Evolutionary conservation across 768 basidiomycete genomes (phyloP).

Genomic region (Asterophora lycoperdoides): DNA sequence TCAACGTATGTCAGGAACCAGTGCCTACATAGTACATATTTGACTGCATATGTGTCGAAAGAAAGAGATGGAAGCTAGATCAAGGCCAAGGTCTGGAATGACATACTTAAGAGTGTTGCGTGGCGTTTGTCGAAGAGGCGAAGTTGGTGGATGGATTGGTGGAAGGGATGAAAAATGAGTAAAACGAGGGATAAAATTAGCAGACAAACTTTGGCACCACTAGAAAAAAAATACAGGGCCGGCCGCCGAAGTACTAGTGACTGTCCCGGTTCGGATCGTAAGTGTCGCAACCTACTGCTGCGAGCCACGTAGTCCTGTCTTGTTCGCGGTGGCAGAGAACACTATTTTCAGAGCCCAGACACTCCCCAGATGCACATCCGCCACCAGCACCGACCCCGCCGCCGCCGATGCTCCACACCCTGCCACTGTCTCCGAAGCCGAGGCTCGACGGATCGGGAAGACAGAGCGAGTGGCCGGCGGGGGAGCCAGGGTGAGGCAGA

Average conservation of each 20-base stretch:
- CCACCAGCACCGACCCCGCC: slow-evolving; percentile 22
- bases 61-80: slow-evolving; percentile 4
- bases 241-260: background rate
- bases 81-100: slow-evolving; percentile 14
- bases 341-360: slow-evolving; percentile 34
- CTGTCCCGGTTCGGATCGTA: slow-evolving; percentile 30
- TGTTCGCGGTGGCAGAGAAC: slow-evolving; percentile 37
- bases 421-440: slow-evolving; percentile 5
- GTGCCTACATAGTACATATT: no score
- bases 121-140: slow-evolving; percentile 16
- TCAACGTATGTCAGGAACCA: no score
- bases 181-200: no score
- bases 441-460: slow-evolving; percentile 34
- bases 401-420: slow-evolving; percentile 9
- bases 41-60: no score
- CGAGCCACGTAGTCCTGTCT: slow-evolving; percentile 44
- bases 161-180: slow-evolving; percentile 1
- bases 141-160: slow-evolving; percentile 4
- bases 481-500: slow-evolving; percentile 7
- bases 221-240: background rate
- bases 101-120: slow-evolving; percentile 11
- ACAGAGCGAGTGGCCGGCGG: slow-evolving; percentile 14
- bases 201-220: no score
- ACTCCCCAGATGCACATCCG: slow-evolving; percentile 31
- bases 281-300: slow-evolving; percentile 39